Conservation (phyloP, 345 rosid species). For the Melaleuca alternifolia region DNA sequence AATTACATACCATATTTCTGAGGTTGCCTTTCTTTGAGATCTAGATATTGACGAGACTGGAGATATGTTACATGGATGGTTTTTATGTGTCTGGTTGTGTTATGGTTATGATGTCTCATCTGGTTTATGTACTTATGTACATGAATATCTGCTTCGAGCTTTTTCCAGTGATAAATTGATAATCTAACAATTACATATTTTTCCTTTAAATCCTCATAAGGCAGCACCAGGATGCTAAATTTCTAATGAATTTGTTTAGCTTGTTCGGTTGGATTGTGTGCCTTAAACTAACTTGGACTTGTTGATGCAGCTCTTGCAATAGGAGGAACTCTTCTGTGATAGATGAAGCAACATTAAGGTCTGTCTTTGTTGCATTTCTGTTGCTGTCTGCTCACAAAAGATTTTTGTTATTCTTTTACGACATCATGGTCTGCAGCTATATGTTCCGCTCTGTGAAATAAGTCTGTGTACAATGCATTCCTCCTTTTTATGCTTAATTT, state of each 20-base stretch:
- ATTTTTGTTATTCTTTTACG: not conserved
- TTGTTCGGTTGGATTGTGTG: not conserved
- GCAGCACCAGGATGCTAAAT: not conserved
- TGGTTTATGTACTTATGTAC: not conserved
- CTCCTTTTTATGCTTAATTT: not conserved
- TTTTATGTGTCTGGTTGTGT: not conserved
- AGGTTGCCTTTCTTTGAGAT: not conserved
- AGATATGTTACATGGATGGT: not conserved
- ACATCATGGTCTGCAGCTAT: not conserved
- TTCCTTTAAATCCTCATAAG: not conserved
- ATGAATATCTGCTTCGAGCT: not conserved
- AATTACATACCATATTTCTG: not conserved
- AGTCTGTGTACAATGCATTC: not conserved
- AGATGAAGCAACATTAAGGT: conserved; percentile 38
- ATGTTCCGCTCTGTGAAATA: not conserved
- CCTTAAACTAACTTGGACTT: not conserved
- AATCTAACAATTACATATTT: not conserved
- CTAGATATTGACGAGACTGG: not conserved
- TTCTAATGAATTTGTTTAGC: not conserved
- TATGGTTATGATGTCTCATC: not conserved
- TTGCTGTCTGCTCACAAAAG: not conserved
- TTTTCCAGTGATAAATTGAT: not conserved
- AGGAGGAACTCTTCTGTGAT: conserved; percentile 22
- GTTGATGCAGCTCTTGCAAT: conserved; percentile 34
- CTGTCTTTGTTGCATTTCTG: conserved; percentile 2